Percentiles rank a stretch among this genome's conserved stretches.
phyloP scores from a whole-genome alignment of 2,329 filamentous ascomycete species.

The Aspergillus clavatus region DNA sequence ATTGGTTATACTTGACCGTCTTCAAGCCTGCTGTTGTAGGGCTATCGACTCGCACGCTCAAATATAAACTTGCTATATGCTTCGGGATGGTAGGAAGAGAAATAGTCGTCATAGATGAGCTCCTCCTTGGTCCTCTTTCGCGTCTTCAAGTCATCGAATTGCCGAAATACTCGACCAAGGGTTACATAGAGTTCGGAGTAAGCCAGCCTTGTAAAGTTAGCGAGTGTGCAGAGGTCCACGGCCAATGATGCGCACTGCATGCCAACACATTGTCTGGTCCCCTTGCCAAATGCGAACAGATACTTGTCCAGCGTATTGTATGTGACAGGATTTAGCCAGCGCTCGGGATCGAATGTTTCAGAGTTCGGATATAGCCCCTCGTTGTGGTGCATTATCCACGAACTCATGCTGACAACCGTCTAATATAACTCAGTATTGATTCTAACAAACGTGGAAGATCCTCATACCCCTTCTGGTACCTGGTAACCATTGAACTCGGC shows the following conservation, averaged over 20 bases:
- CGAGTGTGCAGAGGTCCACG: not conserved
- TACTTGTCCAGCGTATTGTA: slow-evolving; percentile 23
- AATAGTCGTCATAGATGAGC: slow-evolving; percentile 28
- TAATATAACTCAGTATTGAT: slow-evolving; percentile 5
- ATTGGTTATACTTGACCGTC: no score
- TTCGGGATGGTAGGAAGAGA: slow-evolving; percentile 20
- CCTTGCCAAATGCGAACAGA: slow-evolving; percentile 36
- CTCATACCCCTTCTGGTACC: slow-evolving; percentile 28
- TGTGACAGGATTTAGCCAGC: slow-evolving; percentile 27
- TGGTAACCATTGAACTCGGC: slow-evolving; percentile 29
- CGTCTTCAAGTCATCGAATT: slow-evolving; percentile 22
- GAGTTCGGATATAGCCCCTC: slow-evolving; percentile 30
- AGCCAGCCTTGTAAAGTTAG: slow-evolving; percentile 21
- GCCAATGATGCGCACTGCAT: slow-evolving; percentile 23
- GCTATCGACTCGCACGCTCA: not conserved
- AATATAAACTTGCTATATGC: slow-evolving; percentile 21
- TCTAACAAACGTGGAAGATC: no score
- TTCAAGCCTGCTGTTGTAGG: no score
- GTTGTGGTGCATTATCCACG: slow-evolving; percentile 31
- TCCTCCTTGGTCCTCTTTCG: slow-evolving; percentile 17
- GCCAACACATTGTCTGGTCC: slow-evolving; percentile 31
- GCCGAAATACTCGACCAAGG: slow-evolving; percentile 27
- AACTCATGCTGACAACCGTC: slow-evolving; percentile 31
- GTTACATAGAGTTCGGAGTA: slow-evolving; percentile 34
- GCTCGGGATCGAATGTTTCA: slow-evolving; percentile 30